Evolutionary conservation across 148 eudicot genomes (phyloP), one percentile per base, ranked within the genome.

Genomic region (Dysphania ambrosioides): DNA sequence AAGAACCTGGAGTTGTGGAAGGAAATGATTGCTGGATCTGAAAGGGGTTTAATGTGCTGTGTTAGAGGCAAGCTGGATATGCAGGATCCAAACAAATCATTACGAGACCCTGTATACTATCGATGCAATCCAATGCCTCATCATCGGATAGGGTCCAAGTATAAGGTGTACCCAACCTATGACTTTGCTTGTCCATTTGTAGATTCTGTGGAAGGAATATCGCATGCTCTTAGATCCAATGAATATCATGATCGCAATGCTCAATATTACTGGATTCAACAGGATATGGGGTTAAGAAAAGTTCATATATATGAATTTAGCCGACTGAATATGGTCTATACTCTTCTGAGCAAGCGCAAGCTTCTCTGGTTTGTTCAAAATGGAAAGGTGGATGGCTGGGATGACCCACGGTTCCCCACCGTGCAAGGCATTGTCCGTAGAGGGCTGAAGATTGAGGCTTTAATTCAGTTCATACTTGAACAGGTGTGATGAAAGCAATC

Each of bases 101-200:
- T 90, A 8, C 77, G 93, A 64, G 98, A 94, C 65, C 96, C 97
- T 1, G 96, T 94, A 40, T 90, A 94, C 77, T 94, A 94, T 78
- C 83, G 97, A 26, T 90, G 97, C 83, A 92, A 94, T 76, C 88
- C 87, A 23, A 79, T 85, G 31, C 86, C 90, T 72, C 98, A 92
- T 78, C 98, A 92, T 55, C 87, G 93, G 69, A 85, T 94, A 69
- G 97, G 98, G 19, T 81, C 87, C 15, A 87, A 82, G 73, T 90
- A 94, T 82, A 94, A 92, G 77, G 55, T 94, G 44, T 94, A 94
- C 75, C 97, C 97, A 6, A 92, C 97, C 8, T 95, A 92, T 83
- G 98, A 92, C 83, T 95, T 95, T 78, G 95, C 97, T 30, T 87
- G 97, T 74, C 97, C 98, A 16, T 95, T 86, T 88, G 98, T 95